phyloP scores from a whole-genome alignment of 495 filamentous ascomycete genomes.

The Filosporella fistucella region DNA sequence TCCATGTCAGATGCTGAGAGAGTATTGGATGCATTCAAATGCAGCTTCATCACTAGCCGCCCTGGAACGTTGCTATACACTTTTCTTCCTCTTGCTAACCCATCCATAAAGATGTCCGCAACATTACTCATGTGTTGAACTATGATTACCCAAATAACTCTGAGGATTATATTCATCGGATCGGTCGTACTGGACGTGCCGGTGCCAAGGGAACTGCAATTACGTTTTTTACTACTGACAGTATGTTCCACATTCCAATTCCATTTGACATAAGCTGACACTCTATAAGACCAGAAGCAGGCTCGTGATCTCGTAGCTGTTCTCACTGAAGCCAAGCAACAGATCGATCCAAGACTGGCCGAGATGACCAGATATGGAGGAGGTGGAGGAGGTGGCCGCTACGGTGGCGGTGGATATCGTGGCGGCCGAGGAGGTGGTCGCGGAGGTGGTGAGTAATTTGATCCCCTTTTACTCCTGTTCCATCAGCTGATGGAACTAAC shows the following conservation, averaged over 20 bases:
- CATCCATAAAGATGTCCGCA: slow-evolving; percentile 89
- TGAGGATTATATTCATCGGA: slow-evolving; percentile 99
- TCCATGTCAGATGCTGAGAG: slow-evolving; percentile 25
- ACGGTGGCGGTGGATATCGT: slow-evolving; percentile 60
- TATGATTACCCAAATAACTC: slow-evolving; percentile 99
- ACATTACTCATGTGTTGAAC: slow-evolving; percentile 99
- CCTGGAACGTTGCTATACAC: slow-evolving; percentile 54
- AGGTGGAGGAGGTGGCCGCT: slow-evolving; percentile 68
- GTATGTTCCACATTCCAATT: slow-evolving; percentile 50
- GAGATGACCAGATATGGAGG: slow-evolving; percentile 95
- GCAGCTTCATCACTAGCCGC: slow-evolving; percentile 31
- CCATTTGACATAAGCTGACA: slow-evolving; percentile 11
- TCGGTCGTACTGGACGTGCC: slow-evolving; percentile 94
- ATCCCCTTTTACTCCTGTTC: slow-evolving; percentile 17
- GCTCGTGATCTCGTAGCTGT: slow-evolving; percentile 92
- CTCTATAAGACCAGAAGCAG: slow-evolving; percentile 76
- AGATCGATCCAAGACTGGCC: slow-evolving; percentile 89
- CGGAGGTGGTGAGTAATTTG: slow-evolving; percentile 33
- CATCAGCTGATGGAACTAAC: slow-evolving; percentile 29
- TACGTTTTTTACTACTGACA: slow-evolving; percentile 97
- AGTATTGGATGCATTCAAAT: slow-evolving; percentile 30
- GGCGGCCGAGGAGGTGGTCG: slow-evolving; percentile 62
- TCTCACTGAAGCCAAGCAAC: slow-evolving; percentile 95
- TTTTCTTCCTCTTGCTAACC: slow-evolving; percentile 71
- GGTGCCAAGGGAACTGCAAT: slow-evolving; percentile 90